phyloP scores from a whole-genome alignment of 805 yeast species.

The Isabelozyma heimii region DNA sequence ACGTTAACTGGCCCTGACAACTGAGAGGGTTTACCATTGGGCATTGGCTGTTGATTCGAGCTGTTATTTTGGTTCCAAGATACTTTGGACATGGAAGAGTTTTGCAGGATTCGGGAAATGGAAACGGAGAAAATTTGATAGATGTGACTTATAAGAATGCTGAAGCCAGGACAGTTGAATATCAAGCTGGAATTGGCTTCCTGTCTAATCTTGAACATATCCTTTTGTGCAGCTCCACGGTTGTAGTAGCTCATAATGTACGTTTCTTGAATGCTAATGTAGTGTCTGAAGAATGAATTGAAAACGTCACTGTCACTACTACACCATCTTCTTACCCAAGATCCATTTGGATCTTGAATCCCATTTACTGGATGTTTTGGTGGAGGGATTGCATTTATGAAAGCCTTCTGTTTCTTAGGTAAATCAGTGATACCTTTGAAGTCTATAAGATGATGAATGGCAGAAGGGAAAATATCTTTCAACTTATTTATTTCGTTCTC shows the following conservation, averaged over 20 bases:
- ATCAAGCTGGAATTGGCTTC: slow-evolving; percentile 6
- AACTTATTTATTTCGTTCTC: slow-evolving; percentile 6
- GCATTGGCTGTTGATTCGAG: slow-evolving; percentile 1
- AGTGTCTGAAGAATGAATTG: slow-evolving; percentile 61
- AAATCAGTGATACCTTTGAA: slow-evolving; percentile 34
- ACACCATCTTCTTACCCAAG: slow-evolving; percentile 65
- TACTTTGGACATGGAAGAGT: slow-evolving; percentile 2
- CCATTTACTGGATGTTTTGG: slow-evolving; percentile 46
- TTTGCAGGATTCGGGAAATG: slow-evolving; percentile 19
- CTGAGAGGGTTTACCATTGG: slow-evolving; percentile 1
- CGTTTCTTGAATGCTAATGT: slow-evolving; percentile 29
- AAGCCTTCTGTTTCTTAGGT: slow-evolving; percentile 19
- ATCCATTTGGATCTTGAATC: slow-evolving; percentile 55
- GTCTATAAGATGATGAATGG: slow-evolving; percentile 26
- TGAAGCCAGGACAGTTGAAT: slow-evolving; percentile 42
- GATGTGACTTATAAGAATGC: slow-evolving; percentile 44
- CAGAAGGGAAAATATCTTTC: slow-evolving; percentile 21
- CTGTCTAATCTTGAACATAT: slow-evolving; percentile 1
- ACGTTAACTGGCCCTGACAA: slow-evolving; percentile 2
- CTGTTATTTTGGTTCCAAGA: not conserved
- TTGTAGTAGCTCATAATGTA: not conserved
- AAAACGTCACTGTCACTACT: slow-evolving; percentile 56
- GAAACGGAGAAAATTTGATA: slow-evolving; percentile 40
- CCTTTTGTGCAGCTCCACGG: not conserved
- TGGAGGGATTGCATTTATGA: slow-evolving; percentile 35